Base-by-base conservation (phyloP, 495 filamentous ascomycete genomes). In the Collariella sp. region DNA sequence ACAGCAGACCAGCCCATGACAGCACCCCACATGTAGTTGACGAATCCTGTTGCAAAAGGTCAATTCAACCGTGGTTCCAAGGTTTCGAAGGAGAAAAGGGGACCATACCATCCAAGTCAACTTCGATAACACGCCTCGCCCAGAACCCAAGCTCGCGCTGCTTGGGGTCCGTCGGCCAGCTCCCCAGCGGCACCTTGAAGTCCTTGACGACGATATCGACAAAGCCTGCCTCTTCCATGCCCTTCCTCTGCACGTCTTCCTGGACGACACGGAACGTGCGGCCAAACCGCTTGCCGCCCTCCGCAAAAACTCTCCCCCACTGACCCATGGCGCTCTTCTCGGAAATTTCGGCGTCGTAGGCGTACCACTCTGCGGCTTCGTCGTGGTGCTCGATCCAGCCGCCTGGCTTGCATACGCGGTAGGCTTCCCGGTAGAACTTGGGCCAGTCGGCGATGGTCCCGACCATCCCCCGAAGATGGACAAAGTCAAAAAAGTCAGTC, bases 91-190 rank as follows among this genome's bases (percentile, higher is more conserved):
- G 3, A 11, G 5, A 16, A 16, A 20, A 34, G 20, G 2, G 22
- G 16, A 46, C 46, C 52, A 1, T 16, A 47, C 52, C 52, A 5
- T 54, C 44, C 24, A 58, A 24, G 24, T 58, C 55, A 1, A 35
- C 19, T 0, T 47, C 35, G 3, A 48, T 1, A 15, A 36, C 50
- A 15, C 41, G 12, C 50, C 36, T 48, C 2, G 45, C 20, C 29
- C 20, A 73, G 24, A 65, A 43, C 23, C 83, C 83, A 24, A 46
- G 34, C 31, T 71, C 65, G 45, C 74, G 79, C 36, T 78, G 46
- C n/a, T 68, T 71, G 11, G 67, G 68, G 56, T 87, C 78, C 44
- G 71, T 71, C 0, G 83, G 73, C 82, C 81, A 84, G 9, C 74
- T 67, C 26, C 82, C 83, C 7, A 72, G 65, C 3, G 84, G 84